A percentile compares a stretch with the other conserved stretches of the same genome.
These are phyloP conservation scores for Solanum rostratum DNA, from an alignment of 257 asterid species.

Conservation along the genomic window DNA sequence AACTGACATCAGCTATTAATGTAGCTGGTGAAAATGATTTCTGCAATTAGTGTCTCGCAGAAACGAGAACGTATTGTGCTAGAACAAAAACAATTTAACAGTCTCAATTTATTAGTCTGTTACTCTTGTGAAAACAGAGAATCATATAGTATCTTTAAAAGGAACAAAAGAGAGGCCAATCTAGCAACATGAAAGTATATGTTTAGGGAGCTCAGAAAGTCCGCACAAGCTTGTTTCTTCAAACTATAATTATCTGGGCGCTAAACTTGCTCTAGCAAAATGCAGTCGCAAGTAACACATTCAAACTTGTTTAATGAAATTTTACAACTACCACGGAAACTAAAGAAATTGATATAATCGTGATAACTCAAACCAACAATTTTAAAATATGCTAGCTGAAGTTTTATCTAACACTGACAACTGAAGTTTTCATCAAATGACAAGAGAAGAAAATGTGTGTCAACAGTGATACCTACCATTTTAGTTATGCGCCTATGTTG, in stretches of 20 bases:
- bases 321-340: neutral
- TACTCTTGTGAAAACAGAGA: neutral
- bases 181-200: neutral
- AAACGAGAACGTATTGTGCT: neutral
- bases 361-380: neutral
- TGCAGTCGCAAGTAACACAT: neutral
- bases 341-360: neutral
- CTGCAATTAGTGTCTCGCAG: neutral
- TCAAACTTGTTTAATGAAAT: neutral
- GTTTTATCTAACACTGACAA: neutral
- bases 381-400: neutral
- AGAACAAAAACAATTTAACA: neutral
- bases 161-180: neutral
- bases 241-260: neutral
- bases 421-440: neutral
- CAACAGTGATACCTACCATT: slow-evolving; percentile 29
- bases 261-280: neutral
- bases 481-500: slow-evolving; percentile 29
- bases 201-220: neutral
- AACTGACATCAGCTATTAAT: neutral
- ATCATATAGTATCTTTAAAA: neutral
- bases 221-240: neutral
- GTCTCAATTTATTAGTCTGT: neutral
- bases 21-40: neutral
- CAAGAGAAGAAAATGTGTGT: neutral